Conservation (phyloP, 768 basidiomycete genomes). For the Hygrocybe coccinea region DNA sequence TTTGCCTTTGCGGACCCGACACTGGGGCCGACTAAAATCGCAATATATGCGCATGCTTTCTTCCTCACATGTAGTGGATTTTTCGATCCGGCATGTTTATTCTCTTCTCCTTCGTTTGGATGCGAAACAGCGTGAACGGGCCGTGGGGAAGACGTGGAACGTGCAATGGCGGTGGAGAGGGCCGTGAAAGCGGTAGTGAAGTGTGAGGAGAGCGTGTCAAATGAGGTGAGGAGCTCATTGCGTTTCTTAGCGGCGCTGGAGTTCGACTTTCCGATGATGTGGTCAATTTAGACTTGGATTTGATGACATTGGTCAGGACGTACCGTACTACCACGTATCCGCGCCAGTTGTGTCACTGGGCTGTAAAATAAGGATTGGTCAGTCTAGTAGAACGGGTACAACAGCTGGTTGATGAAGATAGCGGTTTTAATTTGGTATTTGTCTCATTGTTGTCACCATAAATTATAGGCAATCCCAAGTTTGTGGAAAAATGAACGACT, state of each 20-base stretch:
- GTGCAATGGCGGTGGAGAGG: conserved; percentile 62
- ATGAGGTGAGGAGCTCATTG: conserved; percentile 56
- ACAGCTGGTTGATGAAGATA: no score
- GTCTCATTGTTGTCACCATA: background rate
- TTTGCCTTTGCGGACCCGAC: conserved; percentile 55
- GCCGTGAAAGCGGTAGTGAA: conserved; percentile 69
- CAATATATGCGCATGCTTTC: conserved; percentile 45
- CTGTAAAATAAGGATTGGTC: conserved; percentile 28
- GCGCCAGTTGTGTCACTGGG: conserved; percentile 59
- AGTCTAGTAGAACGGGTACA: background rate
- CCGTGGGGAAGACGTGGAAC: background rate
- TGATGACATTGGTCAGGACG: conserved; percentile 10
- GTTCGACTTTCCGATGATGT: conserved; percentile 30
- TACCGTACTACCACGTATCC: conserved; percentile 48
- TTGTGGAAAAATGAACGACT: conserved; percentile 26
- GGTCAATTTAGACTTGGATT: background rate
- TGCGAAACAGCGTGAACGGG: background rate
- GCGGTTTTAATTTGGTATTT: no score
- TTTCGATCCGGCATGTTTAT: conserved; percentile 3
- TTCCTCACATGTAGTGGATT: conserved; percentile 5
- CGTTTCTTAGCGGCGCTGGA: conserved; percentile 54
- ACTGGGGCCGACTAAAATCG: conserved; percentile 63
- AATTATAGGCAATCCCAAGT: background rate
- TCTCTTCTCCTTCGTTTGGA: background rate
- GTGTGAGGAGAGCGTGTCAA: conserved; percentile 70